These are phyloP conservation scores for Trametes cubensis DNA, from an alignment of 768 basidiomycete species.

Conservation along the genomic window DNA sequence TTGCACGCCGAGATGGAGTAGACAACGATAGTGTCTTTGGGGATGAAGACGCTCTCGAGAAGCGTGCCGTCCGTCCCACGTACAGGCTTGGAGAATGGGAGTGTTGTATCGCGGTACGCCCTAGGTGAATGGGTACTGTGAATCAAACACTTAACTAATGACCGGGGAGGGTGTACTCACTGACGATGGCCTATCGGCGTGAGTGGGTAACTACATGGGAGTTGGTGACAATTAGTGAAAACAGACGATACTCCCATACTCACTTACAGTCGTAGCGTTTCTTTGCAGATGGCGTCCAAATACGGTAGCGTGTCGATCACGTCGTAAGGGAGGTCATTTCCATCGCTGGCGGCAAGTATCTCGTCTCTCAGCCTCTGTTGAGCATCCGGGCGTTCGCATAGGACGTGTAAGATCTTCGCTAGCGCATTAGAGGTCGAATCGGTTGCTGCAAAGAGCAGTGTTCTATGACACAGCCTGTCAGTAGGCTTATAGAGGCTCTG, in stretches of 20 bases:
- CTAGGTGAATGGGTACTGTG: slow-evolving; percentile 1
- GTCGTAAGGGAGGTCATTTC: neutral
- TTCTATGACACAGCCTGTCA: neutral
- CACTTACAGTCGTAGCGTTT: slow-evolving; percentile 10
- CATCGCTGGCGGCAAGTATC: neutral
- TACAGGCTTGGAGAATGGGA: slow-evolving; percentile 56
- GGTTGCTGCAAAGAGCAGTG: slow-evolving; percentile 1
- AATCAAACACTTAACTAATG: no score
- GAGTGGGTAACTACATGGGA: slow-evolving; percentile 48
- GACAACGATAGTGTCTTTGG: slow-evolving; percentile 48
- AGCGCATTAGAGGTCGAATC: slow-evolving; percentile 8
- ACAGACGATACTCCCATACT: neutral
- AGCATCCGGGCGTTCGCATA: slow-evolving; percentile 2
- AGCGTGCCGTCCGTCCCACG: slow-evolving; percentile 42
- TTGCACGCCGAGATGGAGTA: slow-evolving; percentile 51
- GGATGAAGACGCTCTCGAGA: slow-evolving; percentile 44
- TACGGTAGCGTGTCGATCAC: neutral
- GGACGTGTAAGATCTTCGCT: slow-evolving; percentile 1
- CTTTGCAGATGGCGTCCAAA: slow-evolving; percentile 9
- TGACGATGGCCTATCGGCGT: slow-evolving; percentile 39
- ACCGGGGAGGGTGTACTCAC: slow-evolving; percentile 7
- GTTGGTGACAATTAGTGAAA: neutral
- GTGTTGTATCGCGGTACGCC: slow-evolving; percentile 55
- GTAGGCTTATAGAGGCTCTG: neutral
- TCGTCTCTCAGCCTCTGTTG: neutral